These are phyloP conservation scores for Plicaturopsis crispa DNA, from an alignment of 768 basidiomycete genomes.

Conservation along the genomic window DNA sequence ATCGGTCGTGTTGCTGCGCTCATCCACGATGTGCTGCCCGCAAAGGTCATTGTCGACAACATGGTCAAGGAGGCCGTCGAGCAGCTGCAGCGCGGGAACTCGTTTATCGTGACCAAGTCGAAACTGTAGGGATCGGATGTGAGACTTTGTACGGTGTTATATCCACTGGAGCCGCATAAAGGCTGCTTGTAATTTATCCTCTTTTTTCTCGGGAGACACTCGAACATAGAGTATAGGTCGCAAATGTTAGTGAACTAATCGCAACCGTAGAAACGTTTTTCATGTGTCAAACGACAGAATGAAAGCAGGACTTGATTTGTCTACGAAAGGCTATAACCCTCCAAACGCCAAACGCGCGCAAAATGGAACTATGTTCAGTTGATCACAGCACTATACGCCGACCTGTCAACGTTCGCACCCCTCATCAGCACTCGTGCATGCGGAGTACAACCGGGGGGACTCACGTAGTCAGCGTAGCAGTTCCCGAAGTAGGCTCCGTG, in stretches of 20 bases:
- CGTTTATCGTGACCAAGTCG: conserved; percentile 29
- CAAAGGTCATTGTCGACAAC: conserved; percentile 73
- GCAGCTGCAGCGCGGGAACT: conserved; percentile 33
- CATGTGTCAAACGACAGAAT: neutral
- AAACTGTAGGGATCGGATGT: conserved; percentile 24
- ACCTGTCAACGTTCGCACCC: conserved; percentile 23
- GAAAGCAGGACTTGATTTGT: neutral
- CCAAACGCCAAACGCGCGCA: too few relatives aligned
- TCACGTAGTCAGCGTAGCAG: conserved; percentile 46
- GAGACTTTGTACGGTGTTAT: neutral
- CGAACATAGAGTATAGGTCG: neutral
- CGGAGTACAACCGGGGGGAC: conserved; percentile 11
- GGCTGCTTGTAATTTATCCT: neutral
- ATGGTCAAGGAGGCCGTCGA: conserved; percentile 61
- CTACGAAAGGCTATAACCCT: too few relatives aligned
- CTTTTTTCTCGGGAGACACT: neutral
- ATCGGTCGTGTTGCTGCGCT: conserved; percentile 79
- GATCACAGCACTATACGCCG: conserved; percentile 37
- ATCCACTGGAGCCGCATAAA: neutral
- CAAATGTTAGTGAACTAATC: neutral
- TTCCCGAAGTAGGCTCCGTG: conserved; percentile 55
- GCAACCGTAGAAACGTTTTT: neutral
- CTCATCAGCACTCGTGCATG: neutral
- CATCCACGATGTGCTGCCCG: conserved; percentile 72
- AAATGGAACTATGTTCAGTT: too few relatives aligned